Percentiles rank a stretch among this genome's conserved stretches.
Evolutionary conservation across 2,329 filamentous ascomycete species (phyloP).

Genomic region (Colletotrichum abscissum): DNA sequence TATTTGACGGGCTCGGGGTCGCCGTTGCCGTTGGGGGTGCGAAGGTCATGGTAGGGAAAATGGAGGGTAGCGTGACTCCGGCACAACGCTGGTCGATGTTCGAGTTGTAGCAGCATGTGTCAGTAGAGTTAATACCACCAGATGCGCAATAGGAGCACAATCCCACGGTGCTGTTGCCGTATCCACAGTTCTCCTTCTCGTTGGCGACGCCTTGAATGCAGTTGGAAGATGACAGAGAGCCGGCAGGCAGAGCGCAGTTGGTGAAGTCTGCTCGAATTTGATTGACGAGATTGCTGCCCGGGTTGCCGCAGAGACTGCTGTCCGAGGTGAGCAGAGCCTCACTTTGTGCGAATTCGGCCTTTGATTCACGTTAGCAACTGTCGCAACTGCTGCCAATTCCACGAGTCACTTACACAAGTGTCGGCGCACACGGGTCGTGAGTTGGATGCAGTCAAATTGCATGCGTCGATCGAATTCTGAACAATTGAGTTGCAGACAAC

Average conservation of each 20-base stretch:
- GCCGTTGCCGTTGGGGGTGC: constrained; percentile 58
- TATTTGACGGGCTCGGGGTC: constrained; percentile 46
- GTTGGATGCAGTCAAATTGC: constrained; percentile 71
- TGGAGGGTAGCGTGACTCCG: constrained; percentile 81
- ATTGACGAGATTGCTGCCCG: constrained; percentile 72
- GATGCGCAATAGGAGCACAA: constrained; percentile 88
- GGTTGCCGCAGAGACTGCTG: constrained; percentile 75
- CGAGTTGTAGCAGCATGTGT: constrained; percentile 92
- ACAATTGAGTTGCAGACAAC: constrained; percentile 94
- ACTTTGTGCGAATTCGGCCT: constrained; percentile 87
- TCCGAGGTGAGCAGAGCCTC: constrained; percentile 88
- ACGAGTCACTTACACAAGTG: constrained; percentile 74
- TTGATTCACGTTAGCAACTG: constrained; percentile 41
- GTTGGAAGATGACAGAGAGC: constrained; percentile 75
- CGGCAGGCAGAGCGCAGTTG: constrained; percentile 85
- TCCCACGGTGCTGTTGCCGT: constrained; percentile 75
- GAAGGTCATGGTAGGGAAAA: constrained; percentile 76
- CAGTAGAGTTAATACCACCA: constrained; percentile 89
- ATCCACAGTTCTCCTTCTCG: constrained; percentile 90
- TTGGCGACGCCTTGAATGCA: constrained; percentile 85
- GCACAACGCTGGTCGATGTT: constrained; percentile 79
- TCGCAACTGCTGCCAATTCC: not conserved
- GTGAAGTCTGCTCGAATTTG: constrained; percentile 94
- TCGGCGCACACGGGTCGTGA: constrained; percentile 87
- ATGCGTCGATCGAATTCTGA: constrained; percentile 83